Evolutionary conservation across 805 yeast genomes (phyloP), one percentile per base, ranked within the genome.

Genomic region (Yarrowia keelungensis): DNA sequence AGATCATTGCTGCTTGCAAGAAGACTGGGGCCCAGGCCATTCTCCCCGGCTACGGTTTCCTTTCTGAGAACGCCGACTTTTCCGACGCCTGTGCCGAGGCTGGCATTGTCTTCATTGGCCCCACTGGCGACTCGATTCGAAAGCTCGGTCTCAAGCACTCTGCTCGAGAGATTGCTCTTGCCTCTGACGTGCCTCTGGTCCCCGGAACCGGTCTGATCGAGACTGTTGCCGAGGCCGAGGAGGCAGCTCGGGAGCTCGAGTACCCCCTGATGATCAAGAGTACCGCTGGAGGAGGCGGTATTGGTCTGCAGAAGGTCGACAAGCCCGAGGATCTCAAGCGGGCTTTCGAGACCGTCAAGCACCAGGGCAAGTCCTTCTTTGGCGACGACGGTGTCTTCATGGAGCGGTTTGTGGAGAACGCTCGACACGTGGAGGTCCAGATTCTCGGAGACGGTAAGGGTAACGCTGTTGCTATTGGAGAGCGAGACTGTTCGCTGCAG

Each of bases 211-310:
- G 92, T 9, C 83, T 95, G 72, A 87, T 94, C 45, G 81, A 85
- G 1, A 81, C 86, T 71, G 83, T 93, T 12, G 84, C 84, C 11
- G 97, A 90, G 74, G 98, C 98, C 3, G 81, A 83, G 69, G 83
- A 80, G 70, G 85, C 89, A 71, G 98, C 97, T 15, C 87, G 85
- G 16, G 80, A 85, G 74, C 81, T 94, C 46, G 84, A 83, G 19
- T 95, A 91, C 74, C 98, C 98, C 38, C 86, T 94, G 42, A 94
- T 94, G 98, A 91, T 95, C 64, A 94, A 94, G 79, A 90, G 97
- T 35, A 95, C 99, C 71, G 98, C 98, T 35, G 99, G 99, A 77
- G 99, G 99, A 76, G 99, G 99, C 79, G 99, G 99, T 80, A 94
- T 94, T 75, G 99, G 99, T 72, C 82, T 94, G 73, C 98, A 94